A percentile compares a stretch with the other conserved stretches of the same genome.
Evolutionary conservation across 108 stramenopile genomes (phyloP).

Genomic region (Skeletonema potamos): DNA sequence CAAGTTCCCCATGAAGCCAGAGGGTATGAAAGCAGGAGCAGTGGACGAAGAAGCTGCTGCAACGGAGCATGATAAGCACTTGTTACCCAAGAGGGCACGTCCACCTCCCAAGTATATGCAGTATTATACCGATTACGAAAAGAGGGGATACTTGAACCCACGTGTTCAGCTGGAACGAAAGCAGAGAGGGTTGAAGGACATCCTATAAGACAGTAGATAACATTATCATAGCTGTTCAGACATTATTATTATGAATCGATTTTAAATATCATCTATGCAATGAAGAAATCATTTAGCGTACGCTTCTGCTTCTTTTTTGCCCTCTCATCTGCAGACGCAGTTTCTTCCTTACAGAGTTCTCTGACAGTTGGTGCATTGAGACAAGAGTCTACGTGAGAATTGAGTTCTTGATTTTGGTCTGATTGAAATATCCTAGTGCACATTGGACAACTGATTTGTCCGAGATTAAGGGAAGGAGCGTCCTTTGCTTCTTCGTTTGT

Average conservation of each 20-base stretch:
- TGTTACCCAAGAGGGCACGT: constrained; percentile 86
- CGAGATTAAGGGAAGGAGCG: background rate
- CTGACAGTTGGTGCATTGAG: constrained; percentile 59
- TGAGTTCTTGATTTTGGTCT: constrained; percentile 46
- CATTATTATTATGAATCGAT: background rate
- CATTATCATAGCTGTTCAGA: too few relatives aligned
- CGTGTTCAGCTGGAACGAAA: constrained; percentile 82
- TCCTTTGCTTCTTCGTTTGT: background rate
- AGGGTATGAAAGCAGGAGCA: background rate
- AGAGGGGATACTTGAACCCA: constrained; percentile 94
- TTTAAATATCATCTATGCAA: constrained; percentile 6
- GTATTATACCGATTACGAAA: constrained; percentile 91
- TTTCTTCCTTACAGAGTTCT: constrained; percentile 47
- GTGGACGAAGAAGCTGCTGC: background rate
- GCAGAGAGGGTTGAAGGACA: constrained; percentile 54
- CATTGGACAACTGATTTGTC: constrained; percentile 45
- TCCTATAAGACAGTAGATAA: background rate
- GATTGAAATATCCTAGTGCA: constrained; percentile 37
- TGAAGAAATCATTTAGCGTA: constrained; percentile 56
- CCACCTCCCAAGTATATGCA: constrained; percentile 94
- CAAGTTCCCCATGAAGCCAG: constrained; percentile 68
- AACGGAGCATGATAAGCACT: constrained; percentile 14
- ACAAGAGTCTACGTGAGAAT: constrained; percentile 74
- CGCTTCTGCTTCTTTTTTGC: constrained; percentile 30
- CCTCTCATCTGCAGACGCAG: constrained; percentile 28